These are phyloP conservation scores for Arachis hypogaea DNA, from an alignment of 306 rosid species.

Conservation along the genomic window DNA sequence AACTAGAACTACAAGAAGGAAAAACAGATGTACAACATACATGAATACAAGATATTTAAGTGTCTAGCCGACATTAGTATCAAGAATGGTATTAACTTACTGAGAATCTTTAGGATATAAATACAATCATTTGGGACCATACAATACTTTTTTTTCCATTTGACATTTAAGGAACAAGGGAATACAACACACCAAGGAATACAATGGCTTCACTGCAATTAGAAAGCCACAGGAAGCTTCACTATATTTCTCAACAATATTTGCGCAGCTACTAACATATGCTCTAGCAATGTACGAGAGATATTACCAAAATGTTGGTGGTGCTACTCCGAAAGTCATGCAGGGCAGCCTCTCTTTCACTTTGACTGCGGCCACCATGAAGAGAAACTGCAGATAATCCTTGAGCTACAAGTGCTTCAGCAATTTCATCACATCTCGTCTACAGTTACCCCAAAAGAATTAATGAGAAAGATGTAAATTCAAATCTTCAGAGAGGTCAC, in stretches of 20 bases:
- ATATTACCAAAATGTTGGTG: constrained; percentile 73
- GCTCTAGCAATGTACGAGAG: constrained; percentile 6
- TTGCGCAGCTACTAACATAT: background rate
- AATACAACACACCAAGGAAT: constrained; percentile 13
- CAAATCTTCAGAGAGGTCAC: background rate
- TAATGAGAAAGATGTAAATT: background rate
- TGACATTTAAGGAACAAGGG: constrained; percentile 22
- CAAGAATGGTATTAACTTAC: background rate
- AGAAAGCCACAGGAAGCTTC: constrained; percentile 19
- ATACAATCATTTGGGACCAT: background rate
- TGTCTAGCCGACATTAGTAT: background rate
- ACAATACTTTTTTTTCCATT: constrained; percentile 1
- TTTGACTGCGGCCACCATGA: constrained; percentile 90
- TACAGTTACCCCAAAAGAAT: constrained; percentile 44
- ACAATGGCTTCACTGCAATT: constrained; percentile 6
- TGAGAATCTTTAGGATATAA: constrained; percentile 4
- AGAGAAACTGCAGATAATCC: constrained; percentile 87
- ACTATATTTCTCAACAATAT: constrained; percentile 1
- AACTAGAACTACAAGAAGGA: constrained; percentile 22
- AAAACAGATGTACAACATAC: constrained; percentile 4
- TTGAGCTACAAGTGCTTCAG: constrained; percentile 84
- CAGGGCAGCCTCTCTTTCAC: constrained; percentile 84
- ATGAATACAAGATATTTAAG: background rate
- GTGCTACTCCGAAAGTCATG: constrained; percentile 75
- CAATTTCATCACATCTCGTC: constrained; percentile 84